Base-by-base conservation (phyloP, 345 rosid species). In the Linum tenue region DNA sequence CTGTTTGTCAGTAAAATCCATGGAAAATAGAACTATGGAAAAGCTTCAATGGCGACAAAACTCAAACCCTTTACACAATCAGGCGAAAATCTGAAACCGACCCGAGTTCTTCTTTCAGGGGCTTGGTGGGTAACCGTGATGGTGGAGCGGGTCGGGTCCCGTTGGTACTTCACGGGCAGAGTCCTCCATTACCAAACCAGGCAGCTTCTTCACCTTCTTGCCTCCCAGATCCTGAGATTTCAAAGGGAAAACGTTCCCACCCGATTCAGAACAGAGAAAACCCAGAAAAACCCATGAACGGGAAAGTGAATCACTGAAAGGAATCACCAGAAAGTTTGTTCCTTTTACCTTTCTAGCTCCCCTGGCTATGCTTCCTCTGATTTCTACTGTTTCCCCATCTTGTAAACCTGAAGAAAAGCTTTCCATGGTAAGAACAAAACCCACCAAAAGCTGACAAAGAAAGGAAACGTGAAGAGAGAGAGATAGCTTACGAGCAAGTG, bases 71-170 rank as follows among this genome's bases (percentile, higher is more conserved):
- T n/a, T n/a, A n/a, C 31, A 22, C 31, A 22, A 22, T 22, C 31
- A 22, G 31, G 31, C 31, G 31, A 22, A 22, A 22, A 22, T 22
- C 31, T 22, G 31, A 22, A 22, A 22, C 31, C 1, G 31, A 22
- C 31, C 31, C 31, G 31, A 22, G 31, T 22, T 1, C 31, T 22
- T 1, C 31, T 43, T 48, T 73, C 69, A 77, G 39, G 75, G 84
- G 41, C 75, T 58, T 11, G 64, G 59, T 36, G 88, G 88, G 39
- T 69, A 61, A 62, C 38, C 62, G 61, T 84, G 73, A 66, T 86
- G 91, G 67, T 86, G 88, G 68, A 86, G 84, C 37, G 88, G 91
- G 72, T 86, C 83, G 8, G 88, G 84, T 67, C 91, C 86, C 0
- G 88, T 78, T 7, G 88, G 91, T 37, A 83, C 88, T 64, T 73